Evolutionary conservation across 2,329 filamentous ascomycete genomes (phyloP).

Genomic region (Fusarium guadeloupense): DNA sequence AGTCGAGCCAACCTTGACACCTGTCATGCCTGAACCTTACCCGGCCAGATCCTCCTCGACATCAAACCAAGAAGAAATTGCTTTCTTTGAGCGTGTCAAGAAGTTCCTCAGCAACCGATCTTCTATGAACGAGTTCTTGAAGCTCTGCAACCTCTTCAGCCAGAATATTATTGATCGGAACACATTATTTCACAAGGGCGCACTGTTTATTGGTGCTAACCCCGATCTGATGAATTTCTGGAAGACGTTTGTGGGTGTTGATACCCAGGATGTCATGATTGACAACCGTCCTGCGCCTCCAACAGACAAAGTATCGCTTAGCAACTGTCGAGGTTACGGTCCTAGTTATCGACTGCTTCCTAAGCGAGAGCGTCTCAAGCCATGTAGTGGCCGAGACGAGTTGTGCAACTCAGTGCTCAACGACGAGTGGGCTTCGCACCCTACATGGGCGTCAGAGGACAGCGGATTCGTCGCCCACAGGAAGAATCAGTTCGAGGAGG

Average conservation of each 20-base stretch:
- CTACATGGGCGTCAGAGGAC: conserved; percentile 98
- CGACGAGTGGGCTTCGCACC: conserved; percentile 98
- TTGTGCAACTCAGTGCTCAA: conserved; percentile 94
- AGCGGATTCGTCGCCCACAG: conserved; percentile 97
- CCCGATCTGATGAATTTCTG: conserved; percentile 90
- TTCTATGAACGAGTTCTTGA: conserved; percentile 93
- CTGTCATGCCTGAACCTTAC: conserved; percentile 86
- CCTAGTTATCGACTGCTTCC: conserved; percentile 94
- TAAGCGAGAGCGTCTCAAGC: conserved; percentile 88
- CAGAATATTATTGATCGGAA: conserved; percentile 91
- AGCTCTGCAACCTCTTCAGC: conserved; percentile 94
- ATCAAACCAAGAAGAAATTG: conserved; percentile 85
- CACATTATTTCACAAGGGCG: conserved; percentile 82
- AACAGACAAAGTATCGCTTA: conserved; percentile 85
- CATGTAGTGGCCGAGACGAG: conserved; percentile 93
- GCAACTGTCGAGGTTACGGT: conserved; percentile 93
- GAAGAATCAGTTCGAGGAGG: conserved; percentile 95
- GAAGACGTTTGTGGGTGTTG: conserved; percentile 82
- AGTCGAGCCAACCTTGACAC: conserved; percentile 87
- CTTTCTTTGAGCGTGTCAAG: conserved; percentile 96
- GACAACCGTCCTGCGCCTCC: conserved; percentile 81
- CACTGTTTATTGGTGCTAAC: conserved; percentile 87
- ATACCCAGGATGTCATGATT: conserved; percentile 79
- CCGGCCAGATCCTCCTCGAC: conserved; percentile 76
- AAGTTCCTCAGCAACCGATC: conserved; percentile 95